Base-by-base conservation (phyloP, 441 rosid genomes). In the Bruguiera hainesii region DNA sequence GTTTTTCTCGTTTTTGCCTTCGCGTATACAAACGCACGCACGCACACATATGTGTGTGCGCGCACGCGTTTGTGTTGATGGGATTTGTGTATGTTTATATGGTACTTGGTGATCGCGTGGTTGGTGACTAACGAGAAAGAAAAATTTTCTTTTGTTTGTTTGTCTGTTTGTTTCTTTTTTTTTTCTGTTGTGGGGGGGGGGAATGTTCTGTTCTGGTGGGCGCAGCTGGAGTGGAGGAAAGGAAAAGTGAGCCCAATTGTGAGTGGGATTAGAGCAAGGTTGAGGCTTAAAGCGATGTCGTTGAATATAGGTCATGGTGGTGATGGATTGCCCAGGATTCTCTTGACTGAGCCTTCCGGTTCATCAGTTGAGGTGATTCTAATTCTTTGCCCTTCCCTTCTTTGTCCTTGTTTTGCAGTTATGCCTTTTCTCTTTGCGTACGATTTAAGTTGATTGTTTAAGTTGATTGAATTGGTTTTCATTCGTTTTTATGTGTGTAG, bases 311-410 rank as follows among this genome's bases (percentile, higher is more conserved):
- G 82, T 79, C 82, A 77, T 75, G 87, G 77, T 80, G 76, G 75
- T 25, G 86, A 84, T 85, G 94, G 84, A 64, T 76, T 87, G 8
- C 89, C 86, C 61, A 82, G 83, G 66, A 82, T 90, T 73, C 73
- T 83, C 58, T 81, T 90, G 83, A 82, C 85, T 53, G 96, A 88
- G 72, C 91, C 93, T 60, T 72, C 88, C 65, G 97, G 98, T 48
- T 90, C 97, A 11, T 79, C 90, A 56, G 97, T 84, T 23, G 91
- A 86, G 93, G 98, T 93, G 59, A 30, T 60, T 73, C 42, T 51
- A 18, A 1, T 51, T 49, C 30, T 16, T 11, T 60, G 2, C 0
- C 29, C n/a, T 23, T 33, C n/a, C 52, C 33, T 23, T 28, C 63
- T 10, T 48, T 21, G 26, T 25, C 69, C 59, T 48, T 18, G 37